These are phyloP conservation scores for Exophiala phaeomuriformis DNA, from an alignment of 2,329 filamentous ascomycete species.

Conservation along the genomic window DNA sequence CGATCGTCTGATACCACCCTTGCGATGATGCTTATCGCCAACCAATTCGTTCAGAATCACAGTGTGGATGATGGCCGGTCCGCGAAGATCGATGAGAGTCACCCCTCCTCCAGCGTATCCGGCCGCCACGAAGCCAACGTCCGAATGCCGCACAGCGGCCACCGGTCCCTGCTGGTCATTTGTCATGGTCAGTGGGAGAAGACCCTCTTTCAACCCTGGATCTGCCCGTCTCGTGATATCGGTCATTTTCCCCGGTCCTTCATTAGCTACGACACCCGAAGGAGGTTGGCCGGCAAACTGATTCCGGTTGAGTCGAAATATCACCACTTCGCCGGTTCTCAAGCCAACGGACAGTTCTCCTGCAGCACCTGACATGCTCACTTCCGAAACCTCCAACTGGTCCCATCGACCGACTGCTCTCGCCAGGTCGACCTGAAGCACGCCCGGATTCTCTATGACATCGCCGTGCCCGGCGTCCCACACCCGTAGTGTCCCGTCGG, in stretches of 20 bases:
- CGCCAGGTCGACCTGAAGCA: slow-evolving; percentile 80
- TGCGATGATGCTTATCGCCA: slow-evolving; percentile 66
- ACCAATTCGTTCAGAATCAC: slow-evolving; percentile 64
- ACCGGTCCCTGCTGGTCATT: slow-evolving; percentile 77
- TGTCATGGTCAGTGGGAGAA: slow-evolving; percentile 72
- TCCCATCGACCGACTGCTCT: slow-evolving; percentile 73
- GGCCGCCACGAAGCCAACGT: slow-evolving; percentile 83
- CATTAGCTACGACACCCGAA: slow-evolving; percentile 45
- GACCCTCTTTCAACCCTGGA: slow-evolving; percentile 64
- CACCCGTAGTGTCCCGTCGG: slow-evolving; percentile 80
- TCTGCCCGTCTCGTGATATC: slow-evolving; percentile 69
- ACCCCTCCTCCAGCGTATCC: slow-evolving; percentile 78
- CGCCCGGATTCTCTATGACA: slow-evolving; percentile 76
- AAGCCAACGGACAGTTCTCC: slow-evolving; percentile 82
- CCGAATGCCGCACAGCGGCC: slow-evolving; percentile 73
- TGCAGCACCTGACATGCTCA: slow-evolving; percentile 71
- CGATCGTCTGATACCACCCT: slow-evolving; percentile 56
- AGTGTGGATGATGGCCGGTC: slow-evolving; percentile 74
- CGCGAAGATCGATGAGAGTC: slow-evolving; percentile 77
- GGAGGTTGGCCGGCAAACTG: slow-evolving; percentile 54
- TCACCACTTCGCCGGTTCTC: slow-evolving; percentile 69
- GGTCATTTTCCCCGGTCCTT: slow-evolving; percentile 62
- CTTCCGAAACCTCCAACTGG: slow-evolving; percentile 67
- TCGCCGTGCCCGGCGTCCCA: slow-evolving; percentile 92
- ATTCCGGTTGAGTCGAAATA: slow-evolving; percentile 87